phyloP scores from a whole-genome alignment of 495 filamentous ascomycete genomes.

The Neurospora sp. region DNA sequence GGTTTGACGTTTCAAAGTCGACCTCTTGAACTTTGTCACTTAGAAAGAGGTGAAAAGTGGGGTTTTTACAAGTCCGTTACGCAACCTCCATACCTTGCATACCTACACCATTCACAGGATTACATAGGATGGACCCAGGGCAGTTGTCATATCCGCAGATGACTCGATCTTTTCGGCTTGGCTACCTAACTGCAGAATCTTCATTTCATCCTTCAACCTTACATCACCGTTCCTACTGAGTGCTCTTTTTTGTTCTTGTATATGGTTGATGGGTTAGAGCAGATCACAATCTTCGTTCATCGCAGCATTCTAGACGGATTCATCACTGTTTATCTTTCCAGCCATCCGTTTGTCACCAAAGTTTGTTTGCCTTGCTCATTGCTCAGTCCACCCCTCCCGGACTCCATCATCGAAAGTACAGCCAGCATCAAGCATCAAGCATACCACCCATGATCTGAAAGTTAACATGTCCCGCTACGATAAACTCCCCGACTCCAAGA shows the following conservation, averaged over 20 bases:
- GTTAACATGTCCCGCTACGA: not conserved
- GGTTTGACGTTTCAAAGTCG: no score
- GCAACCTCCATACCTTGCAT: no score
- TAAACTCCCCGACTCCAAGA: not conserved
- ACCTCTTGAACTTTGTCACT: no score
- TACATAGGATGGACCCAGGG: not conserved
- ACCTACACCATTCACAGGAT: not conserved
- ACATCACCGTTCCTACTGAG: not conserved
- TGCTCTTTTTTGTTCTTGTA: not conserved
- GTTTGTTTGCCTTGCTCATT: not conserved
- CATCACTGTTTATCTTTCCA: no score
- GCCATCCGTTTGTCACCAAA: no score
- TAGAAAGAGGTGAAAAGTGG: not conserved
- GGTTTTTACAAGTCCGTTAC: no score
- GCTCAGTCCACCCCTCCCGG: not conserved
- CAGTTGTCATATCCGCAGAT: not conserved
- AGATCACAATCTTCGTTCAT: not conserved
- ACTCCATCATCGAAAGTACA: not conserved
- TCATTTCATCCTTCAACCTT: not conserved
- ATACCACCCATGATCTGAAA: not conserved
- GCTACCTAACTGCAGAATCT: not conserved
- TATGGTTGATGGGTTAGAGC: not conserved
- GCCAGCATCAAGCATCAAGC: not conserved
- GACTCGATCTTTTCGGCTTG: not conserved
- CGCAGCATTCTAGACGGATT: no score